Percentiles rank a stretch among this genome's conserved stretches.
Evolutionary conservation across 2,329 filamentous ascomycete species (phyloP).

Genomic region (Sporothrix brasiliensis): DNA sequence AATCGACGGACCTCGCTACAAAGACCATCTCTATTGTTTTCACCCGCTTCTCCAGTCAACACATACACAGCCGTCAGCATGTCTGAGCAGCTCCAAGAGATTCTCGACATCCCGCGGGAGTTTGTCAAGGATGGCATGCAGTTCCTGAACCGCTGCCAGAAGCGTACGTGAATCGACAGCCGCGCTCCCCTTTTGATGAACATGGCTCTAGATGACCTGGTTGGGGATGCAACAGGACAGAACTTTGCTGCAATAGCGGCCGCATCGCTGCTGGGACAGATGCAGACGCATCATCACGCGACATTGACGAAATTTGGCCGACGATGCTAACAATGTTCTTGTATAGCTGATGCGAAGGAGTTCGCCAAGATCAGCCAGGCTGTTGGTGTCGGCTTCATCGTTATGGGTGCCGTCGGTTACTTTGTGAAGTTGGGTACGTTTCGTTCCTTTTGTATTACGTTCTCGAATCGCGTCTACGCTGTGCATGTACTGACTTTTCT

Average conservation of each 20-base stretch:
- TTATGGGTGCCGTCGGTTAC: conserved; percentile 72
- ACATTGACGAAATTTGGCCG: not conserved
- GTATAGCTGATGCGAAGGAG: conserved; percentile 54
- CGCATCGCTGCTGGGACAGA: conserved; percentile 2
- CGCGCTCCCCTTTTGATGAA: not conserved
- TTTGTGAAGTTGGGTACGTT: conserved; percentile 68
- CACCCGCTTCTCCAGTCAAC: not conserved
- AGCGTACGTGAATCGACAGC: conserved; percentile 52
- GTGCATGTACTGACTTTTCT: not conserved
- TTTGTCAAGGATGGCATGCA: conserved; percentile 65
- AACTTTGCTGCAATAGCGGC: not conserved
- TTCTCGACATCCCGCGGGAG: conserved; percentile 69
- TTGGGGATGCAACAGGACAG: not conserved
- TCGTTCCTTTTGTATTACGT: too few species aligned
- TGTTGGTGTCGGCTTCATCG: conserved; percentile 69
- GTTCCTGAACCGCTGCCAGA: conserved; percentile 65
- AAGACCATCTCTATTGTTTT: not conserved
- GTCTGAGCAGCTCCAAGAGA: conserved; percentile 70
- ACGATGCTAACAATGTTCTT: conserved; percentile 36
- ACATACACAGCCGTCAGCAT: conserved; percentile 47
- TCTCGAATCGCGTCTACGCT: not conserved
- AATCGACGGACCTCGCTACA: not conserved
- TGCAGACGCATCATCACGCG: conserved; percentile 22
- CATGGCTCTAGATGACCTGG: not conserved
- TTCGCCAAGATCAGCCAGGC: conserved; percentile 59